phyloP scores from a whole-genome alignment of 1,284 basidiomycete species.

The Waitea zeae region DNA sequence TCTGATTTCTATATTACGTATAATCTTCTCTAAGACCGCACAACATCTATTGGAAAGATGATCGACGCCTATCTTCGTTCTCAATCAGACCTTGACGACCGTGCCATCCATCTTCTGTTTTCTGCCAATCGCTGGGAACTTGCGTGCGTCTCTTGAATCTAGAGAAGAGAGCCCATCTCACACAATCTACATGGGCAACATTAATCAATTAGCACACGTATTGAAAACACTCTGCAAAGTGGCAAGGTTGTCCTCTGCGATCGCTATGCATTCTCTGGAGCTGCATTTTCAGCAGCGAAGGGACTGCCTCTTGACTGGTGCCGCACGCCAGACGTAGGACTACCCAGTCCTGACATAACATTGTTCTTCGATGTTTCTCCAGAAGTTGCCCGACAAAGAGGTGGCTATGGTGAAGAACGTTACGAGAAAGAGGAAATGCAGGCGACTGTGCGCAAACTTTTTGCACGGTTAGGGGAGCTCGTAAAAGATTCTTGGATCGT shows the following conservation, averaged over 20 bases:
- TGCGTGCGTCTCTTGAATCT: conserved; percentile 34
- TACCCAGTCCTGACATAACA: conserved; percentile 81
- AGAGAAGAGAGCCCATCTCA: neutral
- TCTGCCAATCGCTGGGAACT: conserved; percentile 96
- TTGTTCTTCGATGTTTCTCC: conserved; percentile 79
- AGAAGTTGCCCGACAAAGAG: conserved; percentile 52
- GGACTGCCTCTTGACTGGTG: conserved; percentile 61
- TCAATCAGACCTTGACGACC: conserved; percentile 77
- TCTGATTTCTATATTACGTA: neutral
- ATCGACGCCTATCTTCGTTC: conserved; percentile 87
- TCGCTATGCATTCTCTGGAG: conserved; percentile 93
- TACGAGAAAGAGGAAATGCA: conserved; percentile 77
- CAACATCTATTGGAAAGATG: conserved; percentile 83
- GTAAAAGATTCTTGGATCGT: conserved; percentile 31
- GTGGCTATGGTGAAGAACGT: conserved; percentile 82
- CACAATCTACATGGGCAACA: neutral
- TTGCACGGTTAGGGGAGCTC: conserved; percentile 35
- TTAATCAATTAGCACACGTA: conserved; percentile 31
- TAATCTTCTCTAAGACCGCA: conserved; percentile 51
- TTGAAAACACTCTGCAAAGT: conserved; percentile 37
- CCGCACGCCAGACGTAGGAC: conserved; percentile 64
- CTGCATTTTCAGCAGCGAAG: conserved; percentile 88
- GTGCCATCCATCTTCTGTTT: conserved; percentile 87
- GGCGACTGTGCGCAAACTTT: conserved; percentile 43
- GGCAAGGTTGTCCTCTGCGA: conserved; percentile 80